These are phyloP conservation scores for Fusarium tanahbumbuense DNA, from an alignment of 2,329 filamentous ascomycete species.

Conservation along the genomic window DNA sequence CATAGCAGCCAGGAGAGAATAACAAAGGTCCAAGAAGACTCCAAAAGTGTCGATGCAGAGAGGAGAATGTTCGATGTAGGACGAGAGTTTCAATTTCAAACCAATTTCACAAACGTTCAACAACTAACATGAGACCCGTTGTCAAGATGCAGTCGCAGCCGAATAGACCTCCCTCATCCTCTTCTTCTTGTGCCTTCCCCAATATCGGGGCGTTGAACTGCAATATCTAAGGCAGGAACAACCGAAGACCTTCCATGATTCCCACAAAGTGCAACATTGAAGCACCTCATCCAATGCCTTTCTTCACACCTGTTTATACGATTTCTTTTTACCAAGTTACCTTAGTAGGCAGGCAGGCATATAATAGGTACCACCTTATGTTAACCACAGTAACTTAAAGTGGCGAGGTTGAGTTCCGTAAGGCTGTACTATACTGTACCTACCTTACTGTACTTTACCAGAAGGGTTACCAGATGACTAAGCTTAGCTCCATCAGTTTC, in stretches of 20 bases:
- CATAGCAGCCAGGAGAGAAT: slow-evolving; percentile 11
- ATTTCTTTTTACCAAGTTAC: neutral
- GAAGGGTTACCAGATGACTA: slow-evolving; percentile 33
- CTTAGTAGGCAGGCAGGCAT: neutral
- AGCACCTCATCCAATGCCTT: neutral
- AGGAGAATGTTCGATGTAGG: slow-evolving; percentile 17
- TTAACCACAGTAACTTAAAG: neutral
- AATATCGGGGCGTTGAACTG: slow-evolving; percentile 3
- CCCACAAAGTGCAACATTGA: neutral
- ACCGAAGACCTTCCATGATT: neutral
- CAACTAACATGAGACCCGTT: neutral
- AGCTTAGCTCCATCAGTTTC: slow-evolving; percentile 15
- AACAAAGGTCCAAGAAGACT: slow-evolving; percentile 37
- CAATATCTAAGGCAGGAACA: neutral
- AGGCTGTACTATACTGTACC: neutral
- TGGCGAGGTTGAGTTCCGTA: slow-evolving; percentile 1
- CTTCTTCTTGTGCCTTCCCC: neutral
- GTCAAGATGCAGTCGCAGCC: slow-evolving; percentile 17
- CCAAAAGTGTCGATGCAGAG: slow-evolving; percentile 29
- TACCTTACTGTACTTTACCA: neutral
- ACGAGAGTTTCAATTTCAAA: slow-evolving; percentile 32
- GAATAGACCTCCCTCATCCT: neutral
- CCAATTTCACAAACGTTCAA: slow-evolving; percentile 10
- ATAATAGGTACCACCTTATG: no score
- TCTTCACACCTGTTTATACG: neutral